These are phyloP conservation scores for Trichoderma cornu-damae DNA, from an alignment of 2,329 filamentous ascomycete species.

Conservation along the genomic window DNA sequence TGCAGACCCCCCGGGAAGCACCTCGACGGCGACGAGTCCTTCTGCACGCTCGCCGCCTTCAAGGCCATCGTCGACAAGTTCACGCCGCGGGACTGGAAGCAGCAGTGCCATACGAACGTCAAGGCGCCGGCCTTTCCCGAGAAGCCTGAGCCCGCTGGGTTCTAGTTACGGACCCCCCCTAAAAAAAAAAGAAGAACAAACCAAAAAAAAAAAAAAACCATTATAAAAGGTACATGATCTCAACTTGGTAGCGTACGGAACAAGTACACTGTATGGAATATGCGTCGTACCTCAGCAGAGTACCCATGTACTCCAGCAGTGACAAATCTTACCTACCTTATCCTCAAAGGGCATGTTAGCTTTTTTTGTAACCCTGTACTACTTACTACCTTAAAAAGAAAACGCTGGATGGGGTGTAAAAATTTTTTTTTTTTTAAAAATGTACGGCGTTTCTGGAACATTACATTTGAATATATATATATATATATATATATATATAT, in stretches of 20 bases:
- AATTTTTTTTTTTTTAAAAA: too few relatives aligned
- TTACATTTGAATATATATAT: neutral
- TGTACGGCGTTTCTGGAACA: neutral
- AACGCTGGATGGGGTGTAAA: too few relatives aligned
- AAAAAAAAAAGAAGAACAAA: too few relatives aligned
- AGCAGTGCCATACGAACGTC: slow-evolving; percentile 46
- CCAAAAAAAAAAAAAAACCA: too few relatives aligned
- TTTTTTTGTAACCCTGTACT: too few relatives aligned
- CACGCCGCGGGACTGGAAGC: slow-evolving; percentile 72
- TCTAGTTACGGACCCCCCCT: slow-evolving; percentile 31
- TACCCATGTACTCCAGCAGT: neutral
- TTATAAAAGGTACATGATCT: too few relatives aligned
- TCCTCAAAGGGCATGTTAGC: neutral
- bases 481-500: too few relatives aligned
- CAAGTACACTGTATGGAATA: too few relatives aligned
- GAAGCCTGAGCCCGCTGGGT: slow-evolving; percentile 50
- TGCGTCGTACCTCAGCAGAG: too few relatives aligned
- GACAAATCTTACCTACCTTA: neutral
- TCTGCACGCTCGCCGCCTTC: slow-evolving; percentile 90
- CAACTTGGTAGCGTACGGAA: too few relatives aligned
- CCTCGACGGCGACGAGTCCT: slow-evolving; percentile 76
- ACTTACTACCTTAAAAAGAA: too few relatives aligned
- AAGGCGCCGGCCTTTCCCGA: slow-evolving; percentile 42
- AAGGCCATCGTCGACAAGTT: slow-evolving; percentile 89
- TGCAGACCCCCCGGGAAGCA: slow-evolving; percentile 75